Evolutionary conservation across 306 rosid species (phyloP).

Genomic region (Fragaria nilgerrensis): DNA sequence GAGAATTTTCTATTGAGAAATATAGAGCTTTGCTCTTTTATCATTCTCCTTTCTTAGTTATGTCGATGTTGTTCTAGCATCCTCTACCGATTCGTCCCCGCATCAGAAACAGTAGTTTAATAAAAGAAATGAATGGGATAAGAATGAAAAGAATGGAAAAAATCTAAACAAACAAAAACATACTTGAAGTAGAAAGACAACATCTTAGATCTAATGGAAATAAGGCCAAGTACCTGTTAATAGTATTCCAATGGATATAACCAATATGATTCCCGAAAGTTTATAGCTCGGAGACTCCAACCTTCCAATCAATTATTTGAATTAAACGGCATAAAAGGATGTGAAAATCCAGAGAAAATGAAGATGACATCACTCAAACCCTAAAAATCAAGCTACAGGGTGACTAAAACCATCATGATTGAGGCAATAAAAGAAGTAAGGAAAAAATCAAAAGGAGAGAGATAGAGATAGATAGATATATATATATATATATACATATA

Average conservation of each 20-base stretch:
- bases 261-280: conserved; percentile 81
- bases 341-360: conserved; percentile 9
- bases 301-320: conserved; percentile 46
- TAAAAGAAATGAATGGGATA: not conserved
- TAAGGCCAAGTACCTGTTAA: conserved; percentile 63
- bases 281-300: conserved; percentile 86
- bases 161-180: not conserved
- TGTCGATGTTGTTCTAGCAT: not conserved
- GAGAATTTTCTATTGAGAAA: not conserved
- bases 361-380: conserved; percentile 5
- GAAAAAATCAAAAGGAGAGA: too few species aligned
- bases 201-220: conserved; percentile 16
- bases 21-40: not conserved
- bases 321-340: conserved; percentile 27
- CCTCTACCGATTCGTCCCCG: not conserved
- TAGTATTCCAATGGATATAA: conserved; percentile 82
- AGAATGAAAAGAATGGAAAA: not conserved
- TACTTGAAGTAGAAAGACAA: not conserved
- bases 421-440: not conserved
- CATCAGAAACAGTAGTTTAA: not conserved
- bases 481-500: not conserved
- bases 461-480: not conserved
- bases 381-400: conserved; percentile 2
- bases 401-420: conserved; percentile 9
- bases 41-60: not conserved